Evolutionary conservation across 2,329 filamentous ascomycete species (phyloP).

Genomic region (Ophiognomonia clavigignenti-juglandacearum): DNA sequence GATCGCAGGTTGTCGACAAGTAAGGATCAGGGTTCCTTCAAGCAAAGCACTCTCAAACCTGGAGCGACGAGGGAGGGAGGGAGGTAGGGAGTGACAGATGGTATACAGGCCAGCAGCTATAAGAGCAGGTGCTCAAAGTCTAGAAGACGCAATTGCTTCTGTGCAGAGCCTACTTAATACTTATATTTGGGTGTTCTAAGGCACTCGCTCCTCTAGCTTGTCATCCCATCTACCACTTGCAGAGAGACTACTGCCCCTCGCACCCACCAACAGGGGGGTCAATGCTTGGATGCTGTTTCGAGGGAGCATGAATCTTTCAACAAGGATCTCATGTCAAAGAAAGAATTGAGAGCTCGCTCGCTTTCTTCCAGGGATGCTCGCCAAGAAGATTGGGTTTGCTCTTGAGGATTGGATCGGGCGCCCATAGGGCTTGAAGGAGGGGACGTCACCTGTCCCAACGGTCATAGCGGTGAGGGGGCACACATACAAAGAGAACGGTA

Average conservation of each 20-base stretch:
- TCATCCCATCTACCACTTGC: constrained; percentile 12
- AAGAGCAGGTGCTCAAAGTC: too few relatives aligned
- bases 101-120: too few relatives aligned
- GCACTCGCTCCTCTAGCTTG: background rate
- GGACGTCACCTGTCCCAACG: background rate
- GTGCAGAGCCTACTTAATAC: too few relatives aligned
- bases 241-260: background rate
- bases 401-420: background rate
- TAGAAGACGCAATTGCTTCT: too few relatives aligned
- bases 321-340: constrained; percentile 33
- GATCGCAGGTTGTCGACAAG: constrained; percentile 20
- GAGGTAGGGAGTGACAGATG: too few relatives aligned
- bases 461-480: background rate
- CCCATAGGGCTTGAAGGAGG: background rate
- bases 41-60: constrained; percentile 11
- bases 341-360: constrained; percentile 38
- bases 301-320: constrained; percentile 33
- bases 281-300: constrained; percentile 30
- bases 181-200: constrained; percentile 4
- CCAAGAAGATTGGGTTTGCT: constrained; percentile 13
- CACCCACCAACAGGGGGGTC: constrained; percentile 18
- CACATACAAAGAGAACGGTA: too few relatives aligned
- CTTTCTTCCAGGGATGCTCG: constrained; percentile 15
- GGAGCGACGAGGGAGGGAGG: constrained; percentile 3
- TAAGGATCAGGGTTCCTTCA: constrained; percentile 24